phyloP scores from a whole-genome alignment of 371 early-diverging fungal genomes.

The Blakeslea trispora region DNA sequence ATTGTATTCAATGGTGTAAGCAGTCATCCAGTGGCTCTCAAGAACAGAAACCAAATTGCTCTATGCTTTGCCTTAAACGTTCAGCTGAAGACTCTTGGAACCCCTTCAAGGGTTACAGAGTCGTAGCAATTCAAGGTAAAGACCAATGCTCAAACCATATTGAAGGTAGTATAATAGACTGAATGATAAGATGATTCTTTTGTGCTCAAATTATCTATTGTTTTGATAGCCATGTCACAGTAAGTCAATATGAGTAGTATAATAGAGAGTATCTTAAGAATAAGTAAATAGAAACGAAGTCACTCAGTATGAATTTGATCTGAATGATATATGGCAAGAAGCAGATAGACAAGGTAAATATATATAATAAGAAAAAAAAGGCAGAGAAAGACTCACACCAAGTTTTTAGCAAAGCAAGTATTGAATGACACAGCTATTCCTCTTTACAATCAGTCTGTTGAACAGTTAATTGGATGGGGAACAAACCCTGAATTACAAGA shows the following conservation, averaged over 20 bases:
- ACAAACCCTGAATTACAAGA: slow-evolving; percentile 8
- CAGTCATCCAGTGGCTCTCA: background rate
- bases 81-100: slow-evolving; percentile 2
- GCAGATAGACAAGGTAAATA: slow-evolving; percentile 8
- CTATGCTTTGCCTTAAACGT: slow-evolving; percentile 11
- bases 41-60: slow-evolving; percentile 5
- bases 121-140: background rate
- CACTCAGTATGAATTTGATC: slow-evolving; percentile 5
- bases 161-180: slow-evolving; percentile 3
- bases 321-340: slow-evolving; percentile 4
- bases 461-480: slow-evolving; percentile 1
- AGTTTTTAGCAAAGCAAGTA: slow-evolving; percentile 1
- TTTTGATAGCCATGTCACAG: no score
- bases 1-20: slow-evolving; percentile 15
- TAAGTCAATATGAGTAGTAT: no score
- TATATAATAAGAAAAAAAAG: no score
- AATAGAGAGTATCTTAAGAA: no score
- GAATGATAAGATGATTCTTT: no score
- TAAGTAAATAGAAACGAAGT: no score
- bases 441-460: slow-evolving; percentile 4
- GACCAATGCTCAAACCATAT: slow-evolving; percentile 1
- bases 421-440: slow-evolving; percentile 1
- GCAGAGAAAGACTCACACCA: background rate
- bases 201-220: no score
- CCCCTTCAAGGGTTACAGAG: slow-evolving; percentile 5